phyloP scores from a whole-genome alignment of 176 grass and related monocot genomes.

The Oryza rufipogon region DNA sequence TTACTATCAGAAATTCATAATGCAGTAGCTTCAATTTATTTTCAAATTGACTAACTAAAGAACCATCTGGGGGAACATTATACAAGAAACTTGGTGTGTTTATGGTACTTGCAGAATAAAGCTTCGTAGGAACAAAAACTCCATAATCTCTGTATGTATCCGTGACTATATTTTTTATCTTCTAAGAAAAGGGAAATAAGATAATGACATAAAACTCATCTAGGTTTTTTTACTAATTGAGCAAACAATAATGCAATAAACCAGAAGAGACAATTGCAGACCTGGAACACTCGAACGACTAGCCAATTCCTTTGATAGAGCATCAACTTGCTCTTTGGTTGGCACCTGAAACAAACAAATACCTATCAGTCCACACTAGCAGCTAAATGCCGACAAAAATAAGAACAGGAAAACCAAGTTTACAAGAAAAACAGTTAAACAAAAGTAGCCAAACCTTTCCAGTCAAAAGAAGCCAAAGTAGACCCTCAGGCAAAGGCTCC shows the following conservation, averaged over 20 bases:
- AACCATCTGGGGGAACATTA: neutral
- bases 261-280: slow-evolving; percentile 33
- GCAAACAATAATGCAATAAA: slow-evolving; percentile 7
- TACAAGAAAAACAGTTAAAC: neutral
- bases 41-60: slow-evolving; percentile 1
- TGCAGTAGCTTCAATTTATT: neutral
- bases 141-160: slow-evolving; percentile 2
- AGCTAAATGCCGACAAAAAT: neutral
- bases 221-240: neutral
- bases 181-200: neutral
- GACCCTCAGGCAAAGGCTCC: slow-evolving; percentile 96
- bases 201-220: neutral
- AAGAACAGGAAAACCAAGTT: neutral
- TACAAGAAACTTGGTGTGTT: neutral
- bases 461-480: slow-evolving; percentile 98
- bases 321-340: slow-evolving; percentile 89
- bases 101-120: neutral
- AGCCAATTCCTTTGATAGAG: slow-evolving; percentile 72
- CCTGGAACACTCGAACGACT: slow-evolving; percentile 84
- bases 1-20: neutral
- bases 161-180: slow-evolving; percentile 31
- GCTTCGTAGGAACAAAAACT: neutral
- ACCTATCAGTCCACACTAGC: slow-evolving; percentile 4
- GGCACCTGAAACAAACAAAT: slow-evolving; percentile 65
- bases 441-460: slow-evolving; percentile 72